Conservation (phyloP, 2,329 filamentous ascomycete genomes). For the Orbilia javanica region DNA sequence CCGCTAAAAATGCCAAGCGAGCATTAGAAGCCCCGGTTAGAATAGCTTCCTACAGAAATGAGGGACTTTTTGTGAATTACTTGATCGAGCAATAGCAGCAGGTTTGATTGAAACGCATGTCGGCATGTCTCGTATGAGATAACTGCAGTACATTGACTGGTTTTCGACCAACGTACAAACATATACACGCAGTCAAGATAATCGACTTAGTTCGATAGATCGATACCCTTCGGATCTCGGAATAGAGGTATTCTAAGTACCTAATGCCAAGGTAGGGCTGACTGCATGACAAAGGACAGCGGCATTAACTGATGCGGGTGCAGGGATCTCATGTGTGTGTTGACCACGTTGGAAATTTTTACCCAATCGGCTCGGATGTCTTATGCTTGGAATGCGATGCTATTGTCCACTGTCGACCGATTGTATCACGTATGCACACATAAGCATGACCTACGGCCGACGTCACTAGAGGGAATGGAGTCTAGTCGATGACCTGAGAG, state of each 20-base stretch:
- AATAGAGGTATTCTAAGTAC: background rate
- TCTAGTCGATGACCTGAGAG: background rate
- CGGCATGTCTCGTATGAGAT: too few species aligned
- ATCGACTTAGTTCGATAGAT: background rate
- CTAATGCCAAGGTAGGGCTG: constrained; percentile 3
- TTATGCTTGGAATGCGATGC: background rate
- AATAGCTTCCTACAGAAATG: too few species aligned
- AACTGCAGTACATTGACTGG: background rate
- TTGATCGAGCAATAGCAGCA: too few species aligned
- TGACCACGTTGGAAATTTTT: constrained; percentile 25
- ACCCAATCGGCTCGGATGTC: constrained; percentile 24
- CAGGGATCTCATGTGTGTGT: background rate
- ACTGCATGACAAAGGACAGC: background rate
- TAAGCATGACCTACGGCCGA: background rate
- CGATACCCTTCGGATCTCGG: background rate
- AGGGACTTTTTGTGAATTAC: too few species aligned
- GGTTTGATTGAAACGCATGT: background rate
- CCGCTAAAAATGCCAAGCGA: too few species aligned
- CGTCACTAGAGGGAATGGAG: background rate
- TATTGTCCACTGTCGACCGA: background rate
- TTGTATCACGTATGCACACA: constrained; percentile 2
- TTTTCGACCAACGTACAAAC: background rate
- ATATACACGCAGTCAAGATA: background rate
- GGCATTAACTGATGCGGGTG: background rate
- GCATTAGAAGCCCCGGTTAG: too few species aligned